phyloP scores from a whole-genome alignment of 202 grass and related monocot genomes.

The Hordeum pubiflorum region DNA sequence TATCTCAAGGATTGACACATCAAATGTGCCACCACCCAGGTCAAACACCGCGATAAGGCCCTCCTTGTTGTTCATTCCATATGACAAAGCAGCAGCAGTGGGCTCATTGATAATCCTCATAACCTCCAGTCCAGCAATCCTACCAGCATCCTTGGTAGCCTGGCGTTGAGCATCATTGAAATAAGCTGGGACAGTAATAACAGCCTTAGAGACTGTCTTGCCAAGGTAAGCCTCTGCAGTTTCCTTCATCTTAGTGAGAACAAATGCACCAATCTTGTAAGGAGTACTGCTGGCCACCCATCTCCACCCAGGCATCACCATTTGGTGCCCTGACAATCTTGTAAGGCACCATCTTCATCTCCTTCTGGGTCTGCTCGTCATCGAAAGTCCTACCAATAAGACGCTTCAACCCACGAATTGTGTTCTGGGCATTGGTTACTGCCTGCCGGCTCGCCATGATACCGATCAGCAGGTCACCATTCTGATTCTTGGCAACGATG shows the following conservation, averaged over 20 bases:
- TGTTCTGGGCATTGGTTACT: constrained; percentile 85
- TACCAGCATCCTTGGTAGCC: constrained; percentile 95
- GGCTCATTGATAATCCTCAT: constrained; percentile 95
- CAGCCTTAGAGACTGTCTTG: constrained; percentile 81
- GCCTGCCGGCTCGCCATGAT: constrained; percentile 87
- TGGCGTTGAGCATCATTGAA: constrained; percentile 97
- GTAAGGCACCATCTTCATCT: constrained; percentile 95
- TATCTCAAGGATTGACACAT: constrained; percentile 93
- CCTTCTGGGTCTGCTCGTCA: constrained; percentile 78
- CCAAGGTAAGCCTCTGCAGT: constrained; percentile 81
- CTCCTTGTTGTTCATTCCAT: constrained; percentile 99
- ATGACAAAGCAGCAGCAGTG: constrained; percentile 80
- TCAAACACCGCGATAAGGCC: constrained; percentile 92
- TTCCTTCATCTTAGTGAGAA: constrained; percentile 98
- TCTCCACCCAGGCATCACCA: constrained; percentile 91
- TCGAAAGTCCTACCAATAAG: constrained; percentile 76
- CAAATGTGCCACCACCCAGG: constrained; percentile 93
- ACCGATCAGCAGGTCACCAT: too few species aligned
- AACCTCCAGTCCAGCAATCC: constrained; percentile 86
- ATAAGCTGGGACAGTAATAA: constrained; percentile 93
- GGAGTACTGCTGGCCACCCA: constrained; percentile 73
- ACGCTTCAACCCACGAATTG: constrained; percentile 75
- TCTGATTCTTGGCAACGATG: too few species aligned
- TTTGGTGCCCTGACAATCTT: constrained; percentile 83
- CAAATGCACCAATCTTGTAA: constrained; percentile 86